A percentile compares a stretch with the other conserved stretches of the same genome.
Evolutionary conservation across 805 yeast species (phyloP).

Genomic region (Lachancea lanzarotensis): DNA sequence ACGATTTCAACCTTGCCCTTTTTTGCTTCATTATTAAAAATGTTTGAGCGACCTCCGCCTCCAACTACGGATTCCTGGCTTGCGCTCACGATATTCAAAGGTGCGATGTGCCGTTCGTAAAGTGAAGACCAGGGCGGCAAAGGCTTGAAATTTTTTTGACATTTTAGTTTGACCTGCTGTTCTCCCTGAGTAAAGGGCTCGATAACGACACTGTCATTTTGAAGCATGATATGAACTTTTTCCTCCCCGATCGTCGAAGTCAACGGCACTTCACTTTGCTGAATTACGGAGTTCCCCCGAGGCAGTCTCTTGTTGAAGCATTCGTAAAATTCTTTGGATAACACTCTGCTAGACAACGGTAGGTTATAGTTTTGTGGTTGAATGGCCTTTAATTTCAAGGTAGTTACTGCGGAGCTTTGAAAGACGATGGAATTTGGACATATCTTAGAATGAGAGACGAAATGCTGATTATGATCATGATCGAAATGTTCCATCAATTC

Average conservation of each 20-base stretch:
- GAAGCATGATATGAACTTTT: constrained; percentile 24
- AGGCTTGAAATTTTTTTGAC: constrained; percentile 4
- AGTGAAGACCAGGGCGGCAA: constrained; percentile 23
- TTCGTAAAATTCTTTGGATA: constrained; percentile 29
- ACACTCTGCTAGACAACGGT: constrained; percentile 30
- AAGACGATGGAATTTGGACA: constrained; percentile 57
- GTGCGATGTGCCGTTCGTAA: constrained; percentile 24
- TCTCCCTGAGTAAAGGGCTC: constrained; percentile 20
- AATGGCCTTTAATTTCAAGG: constrained; percentile 52
- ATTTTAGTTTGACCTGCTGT: constrained; percentile 10
- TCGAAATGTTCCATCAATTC: constrained; percentile 50
- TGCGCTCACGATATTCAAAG: constrained; percentile 22
- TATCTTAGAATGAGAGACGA: constrained; percentile 64
- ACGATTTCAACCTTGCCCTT: constrained; percentile 57
- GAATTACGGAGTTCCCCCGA: constrained; percentile 18
- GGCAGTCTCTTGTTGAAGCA: constrained; percentile 29
- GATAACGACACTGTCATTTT: constrained; percentile 14
- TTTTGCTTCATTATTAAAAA: constrained; percentile 31
- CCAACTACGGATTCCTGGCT: constrained; percentile 25
- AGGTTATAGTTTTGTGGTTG: constrained; percentile 37
- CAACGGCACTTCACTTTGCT: constrained; percentile 19
- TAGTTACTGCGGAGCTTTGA: constrained; percentile 45
- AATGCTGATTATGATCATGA: constrained; percentile 44
- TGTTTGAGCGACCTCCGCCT: constrained; percentile 28
- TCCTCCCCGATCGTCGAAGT: constrained; percentile 11